phyloP scores from a whole-genome alignment of 805 yeast genomes.

The Candida saitoana region DNA sequence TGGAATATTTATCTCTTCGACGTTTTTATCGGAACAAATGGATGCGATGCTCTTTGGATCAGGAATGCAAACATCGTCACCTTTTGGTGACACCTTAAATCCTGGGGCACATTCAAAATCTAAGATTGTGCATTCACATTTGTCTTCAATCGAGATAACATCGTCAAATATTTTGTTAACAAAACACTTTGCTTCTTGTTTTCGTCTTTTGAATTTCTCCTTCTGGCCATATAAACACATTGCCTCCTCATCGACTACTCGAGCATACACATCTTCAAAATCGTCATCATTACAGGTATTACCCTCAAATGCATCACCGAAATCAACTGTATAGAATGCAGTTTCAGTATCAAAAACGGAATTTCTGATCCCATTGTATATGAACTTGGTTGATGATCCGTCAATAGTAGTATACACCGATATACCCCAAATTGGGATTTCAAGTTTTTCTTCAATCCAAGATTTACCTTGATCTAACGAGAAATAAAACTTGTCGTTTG shows the following conservation, averaged over 20 bases:
- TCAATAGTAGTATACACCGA: slow-evolving; percentile 58
- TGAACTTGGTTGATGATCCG: slow-evolving; percentile 60
- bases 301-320: slow-evolving; percentile 53
- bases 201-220: slow-evolving; percentile 62
- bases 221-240: slow-evolving; percentile 67
- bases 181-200: slow-evolving; percentile 60
- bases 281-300: slow-evolving; percentile 45
- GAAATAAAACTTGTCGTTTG: slow-evolving; percentile 37
- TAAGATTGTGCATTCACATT: slow-evolving; percentile 58
- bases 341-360: slow-evolving; percentile 6
- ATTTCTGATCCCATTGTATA: slow-evolving; percentile 41
- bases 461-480: slow-evolving; percentile 72
- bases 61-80: slow-evolving; percentile 46
- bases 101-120: slow-evolving; percentile 73
- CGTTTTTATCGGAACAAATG: slow-evolving; percentile 20
- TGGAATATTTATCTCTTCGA: slow-evolving; percentile 22
- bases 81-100: slow-evolving; percentile 22
- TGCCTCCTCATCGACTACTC: slow-evolving; percentile 34
- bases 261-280: slow-evolving; percentile 62
- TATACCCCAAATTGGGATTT: slow-evolving; percentile 36
- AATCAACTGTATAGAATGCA: slow-evolving; percentile 45
- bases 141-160: slow-evolving; percentile 44
- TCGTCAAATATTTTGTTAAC: slow-evolving; percentile 47
- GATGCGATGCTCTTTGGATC: slow-evolving; percentile 18
- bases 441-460: slow-evolving; percentile 55